These are phyloP conservation scores for Vitis cinerea DNA, from an alignment of 164 flowering plant species.

Conservation along the genomic window DNA sequence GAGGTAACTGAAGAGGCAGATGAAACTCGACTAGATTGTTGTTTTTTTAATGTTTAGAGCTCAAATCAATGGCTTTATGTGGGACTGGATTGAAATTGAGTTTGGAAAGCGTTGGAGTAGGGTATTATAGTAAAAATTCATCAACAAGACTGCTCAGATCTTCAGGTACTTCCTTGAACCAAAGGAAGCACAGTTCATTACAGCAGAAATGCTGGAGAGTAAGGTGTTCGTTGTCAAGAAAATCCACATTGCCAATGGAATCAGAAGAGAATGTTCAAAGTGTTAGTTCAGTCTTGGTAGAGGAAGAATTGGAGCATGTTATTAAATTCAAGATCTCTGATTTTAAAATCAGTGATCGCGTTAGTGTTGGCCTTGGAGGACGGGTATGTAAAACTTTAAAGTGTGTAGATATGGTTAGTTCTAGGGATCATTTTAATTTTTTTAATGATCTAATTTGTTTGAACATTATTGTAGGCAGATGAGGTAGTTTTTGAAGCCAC, in stretches of 20 bases:
- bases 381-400: conserved; percentile 49
- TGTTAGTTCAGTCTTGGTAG: conserved; percentile 19
- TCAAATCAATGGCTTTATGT: conserved; percentile 48
- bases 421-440: neutral
- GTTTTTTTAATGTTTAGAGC: too few relatives aligned
- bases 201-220: conserved; percentile 15
- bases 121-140: conserved; percentile 24
- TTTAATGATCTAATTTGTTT: conserved; percentile 8
- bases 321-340: conserved; percentile 76
- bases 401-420: neutral
- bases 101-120: conserved; percentile 25
- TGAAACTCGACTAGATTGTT: too few relatives aligned
- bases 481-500: conserved; percentile 88
- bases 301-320: conserved; percentile 64
- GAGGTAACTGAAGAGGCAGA: too few relatives aligned
- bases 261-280: conserved; percentile 29
- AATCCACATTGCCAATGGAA: conserved; percentile 25
- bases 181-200: neutral
- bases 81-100: conserved; percentile 33
- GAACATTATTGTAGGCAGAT: conserved; percentile 53
- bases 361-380: conserved; percentile 82
- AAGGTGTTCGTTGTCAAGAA: conserved; percentile 30
- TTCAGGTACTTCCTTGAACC: too few relatives aligned
- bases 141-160: conserved; percentile 28
- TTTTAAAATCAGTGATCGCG: conserved; percentile 61